phyloP scores from a whole-genome alignment of 2,329 filamentous ascomycete species.

The Huntiella abstrusa region DNA sequence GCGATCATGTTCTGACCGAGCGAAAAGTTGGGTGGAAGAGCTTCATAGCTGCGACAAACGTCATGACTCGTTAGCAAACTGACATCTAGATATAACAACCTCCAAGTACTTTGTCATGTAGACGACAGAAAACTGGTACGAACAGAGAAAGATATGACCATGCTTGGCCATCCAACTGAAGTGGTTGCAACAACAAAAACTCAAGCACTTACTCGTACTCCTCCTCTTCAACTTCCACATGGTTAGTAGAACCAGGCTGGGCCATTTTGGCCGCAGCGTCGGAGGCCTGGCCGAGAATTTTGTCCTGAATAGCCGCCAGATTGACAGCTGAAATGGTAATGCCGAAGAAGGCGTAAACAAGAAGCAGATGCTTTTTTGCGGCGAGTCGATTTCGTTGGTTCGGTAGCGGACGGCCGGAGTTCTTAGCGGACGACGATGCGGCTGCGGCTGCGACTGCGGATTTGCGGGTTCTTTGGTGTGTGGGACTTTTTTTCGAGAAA shows the following conservation, averaged over 20 bases:
- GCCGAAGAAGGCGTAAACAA: neutral
- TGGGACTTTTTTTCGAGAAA: no score
- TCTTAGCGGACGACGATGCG: neutral
- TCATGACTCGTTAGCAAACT: neutral
- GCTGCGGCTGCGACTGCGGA: neutral
- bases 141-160: no score
- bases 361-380: neutral
- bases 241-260: slow-evolving; percentile 43
- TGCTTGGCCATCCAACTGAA: no score
- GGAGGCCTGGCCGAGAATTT: slow-evolving; percentile 42
- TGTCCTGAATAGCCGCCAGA: slow-evolving; percentile 43
- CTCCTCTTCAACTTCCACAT: slow-evolving; percentile 23
- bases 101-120: no score
- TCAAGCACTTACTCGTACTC: slow-evolving; percentile 43
- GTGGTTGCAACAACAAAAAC: neutral
- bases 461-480: no score
- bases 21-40: slow-evolving; percentile 84
- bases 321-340: slow-evolving; percentile 20
- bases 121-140: no score
- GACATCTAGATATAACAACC: neutral
- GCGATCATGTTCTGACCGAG: slow-evolving; percentile 87
- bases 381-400: neutral
- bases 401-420: neutral
- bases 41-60: slow-evolving; percentile 50
- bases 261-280: slow-evolving; percentile 51